phyloP scores from a whole-genome alignment of 257 asterid species.

The Solanum rostratum region DNA sequence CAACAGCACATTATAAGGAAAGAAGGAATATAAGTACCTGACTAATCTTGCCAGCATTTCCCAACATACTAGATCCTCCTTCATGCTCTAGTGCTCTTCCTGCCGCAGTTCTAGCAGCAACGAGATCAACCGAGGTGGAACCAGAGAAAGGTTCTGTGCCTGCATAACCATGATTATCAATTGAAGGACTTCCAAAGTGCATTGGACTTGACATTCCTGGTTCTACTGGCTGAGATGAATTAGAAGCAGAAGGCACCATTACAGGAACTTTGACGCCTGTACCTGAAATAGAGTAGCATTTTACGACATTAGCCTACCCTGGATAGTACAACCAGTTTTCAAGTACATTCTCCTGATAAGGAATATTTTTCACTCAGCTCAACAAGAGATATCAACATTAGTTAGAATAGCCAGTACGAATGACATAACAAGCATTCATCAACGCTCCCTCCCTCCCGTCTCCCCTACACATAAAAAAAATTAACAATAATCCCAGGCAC shows the following conservation, averaged over 20 bases:
- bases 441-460: background rate
- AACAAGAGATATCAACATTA: background rate
- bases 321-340: background rate
- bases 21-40: constrained; percentile 14
- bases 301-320: background rate
- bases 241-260: constrained; percentile 35
- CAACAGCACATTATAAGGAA: background rate
- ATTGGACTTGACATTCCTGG: constrained; percentile 38
- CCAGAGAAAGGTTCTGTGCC: constrained; percentile 44
- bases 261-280: constrained; percentile 54
- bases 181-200: constrained; percentile 64
- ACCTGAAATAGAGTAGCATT: constrained; percentile 24
- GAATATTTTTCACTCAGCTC: background rate
- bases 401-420: background rate
- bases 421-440: background rate
- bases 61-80: constrained; percentile 36
- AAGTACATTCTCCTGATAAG: background rate
- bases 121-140: constrained; percentile 34
- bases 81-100: constrained; percentile 52
- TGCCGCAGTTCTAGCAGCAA: constrained; percentile 38
- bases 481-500: background rate
- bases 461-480: background rate
- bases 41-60: constrained; percentile 41
- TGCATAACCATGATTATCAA: constrained; percentile 52
- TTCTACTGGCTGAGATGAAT: constrained; percentile 52